Evolutionary conservation across 192 early-diverging fungal species (phyloP), one percentile per base, ranked within the genome.

Genomic region (Backusella tuberculispora): DNA sequence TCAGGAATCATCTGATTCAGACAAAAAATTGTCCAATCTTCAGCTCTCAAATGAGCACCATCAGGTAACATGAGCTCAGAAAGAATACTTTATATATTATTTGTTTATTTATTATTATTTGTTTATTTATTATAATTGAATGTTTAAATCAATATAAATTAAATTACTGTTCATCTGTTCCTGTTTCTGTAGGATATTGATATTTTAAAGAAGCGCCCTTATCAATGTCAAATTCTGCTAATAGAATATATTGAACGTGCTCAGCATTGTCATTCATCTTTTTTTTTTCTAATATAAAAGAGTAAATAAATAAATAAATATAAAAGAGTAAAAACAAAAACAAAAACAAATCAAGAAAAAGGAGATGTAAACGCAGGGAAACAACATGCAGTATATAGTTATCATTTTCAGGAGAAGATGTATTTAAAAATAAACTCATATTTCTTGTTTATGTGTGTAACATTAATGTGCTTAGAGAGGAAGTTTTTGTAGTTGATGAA

Each of bases 41-140:
- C 93, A 48, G 95, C 88, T 24, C 95, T 87, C n/a, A 95, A 81
- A 85, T 98, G 96, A 17, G 95, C 94, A 4, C 96, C 96, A 80
- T 98, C 96, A 5, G 96, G 96, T 72, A 98, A 81, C 96, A 98
- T 98, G 45, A 96, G 90, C 71, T 98, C 96, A n/a, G 96, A 94
- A 56, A 98, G 83, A n/a, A 90, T 83, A 76, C 92, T 93, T 47
- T 26, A 12, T 26, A 4, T 60, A 13, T 60, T 60, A 21, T 10
- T 60, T 34, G 2, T 34, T 34, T 34, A 34, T 34, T 34, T 34
- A 34, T 34, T 34, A 34, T 34, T 34, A 34, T 34, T 34, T 34
- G 2, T 0, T 34, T 34, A 34, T 34, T 34, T 34, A 34, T 34
- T 34, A 34, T 1, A 34, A 34, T 34, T 34, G 29, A 34, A 34